Evolutionary conservation across 108 stramenopile genomes (phyloP).

Genomic region (Halocafeteria seosinensis): DNA sequence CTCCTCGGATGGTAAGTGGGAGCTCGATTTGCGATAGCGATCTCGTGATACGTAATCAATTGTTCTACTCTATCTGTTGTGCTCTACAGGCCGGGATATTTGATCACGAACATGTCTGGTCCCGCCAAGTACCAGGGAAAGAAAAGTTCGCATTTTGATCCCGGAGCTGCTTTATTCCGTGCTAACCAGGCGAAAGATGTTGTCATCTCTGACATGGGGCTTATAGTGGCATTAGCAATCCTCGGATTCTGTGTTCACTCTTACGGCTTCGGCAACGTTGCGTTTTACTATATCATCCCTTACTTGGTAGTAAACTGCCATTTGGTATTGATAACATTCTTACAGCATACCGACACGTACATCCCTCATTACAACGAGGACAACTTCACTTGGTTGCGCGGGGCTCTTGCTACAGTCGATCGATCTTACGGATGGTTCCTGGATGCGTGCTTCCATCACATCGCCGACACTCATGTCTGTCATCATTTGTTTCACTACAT

Average conservation of each 20-base stretch:
- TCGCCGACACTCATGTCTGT: slow-evolving; percentile 86
- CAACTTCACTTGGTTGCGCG: slow-evolving; percentile 93
- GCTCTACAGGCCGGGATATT: slow-evolving; percentile 32
- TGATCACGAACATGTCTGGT: slow-evolving; percentile 30
- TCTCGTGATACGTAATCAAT: no score
- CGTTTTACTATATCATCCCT: slow-evolving; percentile 68
- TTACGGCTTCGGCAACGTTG: slow-evolving; percentile 49
- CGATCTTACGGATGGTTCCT: slow-evolving; percentile 60
- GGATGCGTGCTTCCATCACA: slow-evolving; percentile 92
- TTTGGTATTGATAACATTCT: slow-evolving; percentile 97
- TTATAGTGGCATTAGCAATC: slow-evolving; percentile 39
- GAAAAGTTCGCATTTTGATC: slow-evolving; percentile 30
- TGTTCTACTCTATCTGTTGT: no score
- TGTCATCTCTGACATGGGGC: slow-evolving; percentile 48
- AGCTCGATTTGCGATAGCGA: background rate
- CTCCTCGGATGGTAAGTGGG: slow-evolving; percentile 23
- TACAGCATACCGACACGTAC: slow-evolving; percentile 93
- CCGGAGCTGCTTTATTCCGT: slow-evolving; percentile 24
- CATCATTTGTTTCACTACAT: slow-evolving; percentile 96
- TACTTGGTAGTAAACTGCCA: slow-evolving; percentile 78
- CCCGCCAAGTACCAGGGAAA: slow-evolving; percentile 32
- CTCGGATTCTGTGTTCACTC: slow-evolving; percentile 36
- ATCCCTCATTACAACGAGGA: slow-evolving; percentile 84
- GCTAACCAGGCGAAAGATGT: slow-evolving; percentile 32
- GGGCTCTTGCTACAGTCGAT: slow-evolving; percentile 88